Evolutionary conservation across 495 filamentous ascomycete species (phyloP).

Genomic region (Daldinia loculata): DNA sequence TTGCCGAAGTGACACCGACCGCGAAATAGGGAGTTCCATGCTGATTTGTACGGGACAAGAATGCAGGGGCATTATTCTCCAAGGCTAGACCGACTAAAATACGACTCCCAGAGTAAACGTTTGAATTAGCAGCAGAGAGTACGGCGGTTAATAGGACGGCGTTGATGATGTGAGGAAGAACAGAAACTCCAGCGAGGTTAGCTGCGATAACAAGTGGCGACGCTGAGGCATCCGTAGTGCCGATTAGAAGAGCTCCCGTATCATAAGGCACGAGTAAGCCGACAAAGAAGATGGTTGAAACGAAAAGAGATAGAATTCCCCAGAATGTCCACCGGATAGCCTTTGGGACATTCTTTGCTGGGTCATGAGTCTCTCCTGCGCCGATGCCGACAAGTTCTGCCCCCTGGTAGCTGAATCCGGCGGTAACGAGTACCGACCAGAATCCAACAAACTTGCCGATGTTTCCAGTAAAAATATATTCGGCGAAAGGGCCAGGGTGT

Average conservation of each 20-base stretch:
- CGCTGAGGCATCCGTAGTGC: constrained; percentile 62
- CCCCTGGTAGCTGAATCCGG: constrained; percentile 59
- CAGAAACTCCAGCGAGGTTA: constrained; percentile 67
- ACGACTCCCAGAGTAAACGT: constrained; percentile 69
- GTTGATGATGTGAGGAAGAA: constrained; percentile 76
- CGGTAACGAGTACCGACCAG: constrained; percentile 58
- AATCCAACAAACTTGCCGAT: constrained; percentile 58
- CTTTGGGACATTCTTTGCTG: constrained; percentile 63
- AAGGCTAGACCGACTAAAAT: constrained; percentile 70
- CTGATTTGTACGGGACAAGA: constrained; percentile 51
- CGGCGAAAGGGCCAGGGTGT: constrained; percentile 72
- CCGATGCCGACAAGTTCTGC: constrained; percentile 72
- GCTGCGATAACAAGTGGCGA: constrained; percentile 79
- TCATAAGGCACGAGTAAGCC: constrained; percentile 70
- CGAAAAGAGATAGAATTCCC: constrained; percentile 72
- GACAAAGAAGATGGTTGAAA: constrained; percentile 72
- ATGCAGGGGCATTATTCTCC: constrained; percentile 66
- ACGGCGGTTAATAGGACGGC: constrained; percentile 72
- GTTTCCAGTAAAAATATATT: constrained; percentile 54
- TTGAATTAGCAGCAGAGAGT: constrained; percentile 63
- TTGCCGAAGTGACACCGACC: constrained; percentile 51
- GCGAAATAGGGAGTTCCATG: constrained; percentile 55
- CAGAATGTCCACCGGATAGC: constrained; percentile 65
- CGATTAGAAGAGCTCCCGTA: constrained; percentile 57
- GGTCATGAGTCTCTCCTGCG: constrained; percentile 71